Evolutionary conservation across 768 basidiomycete species (phyloP), one percentile per base, ranked within the genome.

Genomic region (Lanmaoa pseudosensibilis): DNA sequence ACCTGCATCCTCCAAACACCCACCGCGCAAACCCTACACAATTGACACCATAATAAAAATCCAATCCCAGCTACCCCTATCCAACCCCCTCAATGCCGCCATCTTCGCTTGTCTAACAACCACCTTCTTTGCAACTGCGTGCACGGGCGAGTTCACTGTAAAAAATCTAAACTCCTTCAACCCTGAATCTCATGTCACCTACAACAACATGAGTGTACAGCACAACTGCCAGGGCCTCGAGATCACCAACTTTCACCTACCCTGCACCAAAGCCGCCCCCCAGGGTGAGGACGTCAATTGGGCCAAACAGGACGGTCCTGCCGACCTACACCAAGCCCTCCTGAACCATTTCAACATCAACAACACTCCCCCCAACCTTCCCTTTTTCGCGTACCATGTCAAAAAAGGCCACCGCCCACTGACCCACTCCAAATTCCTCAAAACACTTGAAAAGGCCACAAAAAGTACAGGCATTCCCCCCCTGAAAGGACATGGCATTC

Each of bases 71-170:
- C 50, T 61, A 1, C 2, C 18, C 5, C 46, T 55, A 4, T 5
- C 19, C 2, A 15, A 43, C 4, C 73, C 73, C 2, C 59, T 78
- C 2, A 67, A 78, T 38, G 67, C 70, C 0, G 71, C 79, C 0
- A 65, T 74, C 0, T 74, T 54, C 21, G 73, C 76, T 0, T 78
- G 75, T 54, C 69, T 77, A 7, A 74, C 74, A 8, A 76, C 71
- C 0, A 60, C 63, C 6, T 80, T 80, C 62, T 81, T 65, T 21
- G 33, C 68, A 0, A 66, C 65, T 0, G 70, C 73, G 0, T 43
- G 74, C 0, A 43, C 72, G 0, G 76, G 78, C 0, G 77, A 81
- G 54, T 73, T 80, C 52, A 77, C 74, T 0, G 58, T 78, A 0
- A 68, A 63, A 2, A 61, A 19, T 2, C 59, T 77, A 0, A 65